phyloP scores from a whole-genome alignment of 306 rosid genomes.

The Bauhinia variegata region DNA sequence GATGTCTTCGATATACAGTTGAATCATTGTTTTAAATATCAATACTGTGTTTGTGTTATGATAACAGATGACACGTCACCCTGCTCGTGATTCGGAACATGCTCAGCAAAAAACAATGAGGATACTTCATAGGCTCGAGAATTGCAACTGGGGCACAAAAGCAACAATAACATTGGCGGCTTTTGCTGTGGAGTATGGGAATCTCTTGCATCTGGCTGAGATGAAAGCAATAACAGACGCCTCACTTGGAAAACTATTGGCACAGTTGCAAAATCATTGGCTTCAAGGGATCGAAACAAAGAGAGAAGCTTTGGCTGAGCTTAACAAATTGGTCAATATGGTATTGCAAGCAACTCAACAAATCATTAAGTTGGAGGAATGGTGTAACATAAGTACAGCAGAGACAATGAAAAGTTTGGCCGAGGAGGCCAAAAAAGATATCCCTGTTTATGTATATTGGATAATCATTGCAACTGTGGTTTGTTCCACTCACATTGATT shows the following conservation, averaged over 20 bases:
- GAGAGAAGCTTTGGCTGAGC: conserved; percentile 14
- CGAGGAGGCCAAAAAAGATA: conserved; percentile 32
- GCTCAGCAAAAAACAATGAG: conserved; percentile 43
- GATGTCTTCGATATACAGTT: no score
- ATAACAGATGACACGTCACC: conserved; percentile 38
- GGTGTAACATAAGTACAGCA: no score
- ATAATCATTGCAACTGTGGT: conserved; percentile 27
- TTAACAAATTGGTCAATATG: neutral
- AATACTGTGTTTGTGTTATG: no score
- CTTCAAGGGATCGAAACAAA: neutral
- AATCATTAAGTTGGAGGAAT: conserved; percentile 47
- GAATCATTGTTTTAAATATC: no score
- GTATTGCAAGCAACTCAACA: conserved; percentile 41
- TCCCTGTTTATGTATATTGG: conserved; percentile 48
- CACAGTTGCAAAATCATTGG: conserved; percentile 12
- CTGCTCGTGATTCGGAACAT: conserved; percentile 5
- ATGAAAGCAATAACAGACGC: conserved; percentile 3
- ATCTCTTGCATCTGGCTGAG: conserved; percentile 28
- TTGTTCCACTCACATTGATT: neutral
- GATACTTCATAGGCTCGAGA: conserved; percentile 39
- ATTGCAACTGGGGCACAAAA: conserved; percentile 68
- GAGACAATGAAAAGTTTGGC: no score
- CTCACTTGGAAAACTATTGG: conserved; percentile 26
- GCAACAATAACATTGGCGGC: conserved; percentile 42
- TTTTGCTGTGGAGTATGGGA: conserved; percentile 41